Conservation (phyloP, 140 eudicot genomes). For the Stevia rebaudiana region DNA sequence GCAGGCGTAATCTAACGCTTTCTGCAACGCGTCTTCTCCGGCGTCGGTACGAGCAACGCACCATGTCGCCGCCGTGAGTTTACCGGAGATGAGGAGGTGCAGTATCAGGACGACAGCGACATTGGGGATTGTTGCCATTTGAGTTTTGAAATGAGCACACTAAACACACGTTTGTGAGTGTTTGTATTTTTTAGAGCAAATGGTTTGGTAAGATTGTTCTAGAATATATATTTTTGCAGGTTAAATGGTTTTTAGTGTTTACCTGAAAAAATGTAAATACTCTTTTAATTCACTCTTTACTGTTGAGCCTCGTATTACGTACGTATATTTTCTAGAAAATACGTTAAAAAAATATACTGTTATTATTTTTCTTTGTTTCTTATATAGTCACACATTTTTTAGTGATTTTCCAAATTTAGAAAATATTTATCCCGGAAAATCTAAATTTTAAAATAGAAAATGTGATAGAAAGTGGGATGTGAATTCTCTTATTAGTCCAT, state of each 20-base stretch:
- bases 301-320: too few species aligned
- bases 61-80: slow-evolving; percentile 34
- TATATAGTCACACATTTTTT: too few species aligned
- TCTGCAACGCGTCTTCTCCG: slow-evolving; percentile 35
- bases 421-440: too few species aligned
- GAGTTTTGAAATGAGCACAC: background rate
- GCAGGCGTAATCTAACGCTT: slow-evolving; percentile 62
- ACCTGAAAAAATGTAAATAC: background rate
- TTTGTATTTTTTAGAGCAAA: background rate
- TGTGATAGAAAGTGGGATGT: too few species aligned
- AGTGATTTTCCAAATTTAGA: too few species aligned
- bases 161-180: background rate
- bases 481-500: too few species aligned
- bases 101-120: background rate
- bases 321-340: too few species aligned
- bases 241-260: background rate
- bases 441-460: too few species aligned
- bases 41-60: slow-evolving; percentile 65
- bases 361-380: too few species aligned
- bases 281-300: too few species aligned
- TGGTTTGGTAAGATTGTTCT: background rate
- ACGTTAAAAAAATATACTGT: too few species aligned
- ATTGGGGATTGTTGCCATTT: slow-evolving; percentile 20
- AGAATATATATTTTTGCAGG: background rate
- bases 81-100: background rate